These are phyloP conservation scores for Adansonia grandidieri DNA, from an alignment of 441 rosid genomes.

Conservation along the genomic window DNA sequence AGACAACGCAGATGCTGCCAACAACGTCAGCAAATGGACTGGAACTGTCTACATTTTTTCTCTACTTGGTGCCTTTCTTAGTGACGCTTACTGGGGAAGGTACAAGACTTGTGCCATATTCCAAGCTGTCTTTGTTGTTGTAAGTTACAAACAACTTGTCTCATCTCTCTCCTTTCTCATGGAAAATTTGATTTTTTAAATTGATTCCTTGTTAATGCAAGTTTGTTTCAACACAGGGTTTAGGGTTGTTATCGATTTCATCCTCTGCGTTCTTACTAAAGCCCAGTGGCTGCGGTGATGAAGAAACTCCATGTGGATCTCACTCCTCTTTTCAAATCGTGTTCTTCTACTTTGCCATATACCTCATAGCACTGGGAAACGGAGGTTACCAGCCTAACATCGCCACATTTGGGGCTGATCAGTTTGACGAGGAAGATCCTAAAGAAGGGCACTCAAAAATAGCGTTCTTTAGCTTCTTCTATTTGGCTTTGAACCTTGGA, in stretches of 20 bases:
- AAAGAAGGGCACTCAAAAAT: constrained; percentile 68
- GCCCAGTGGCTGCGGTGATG: constrained; percentile 66
- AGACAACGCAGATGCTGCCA: constrained; percentile 75
- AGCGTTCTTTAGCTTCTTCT: constrained; percentile 73
- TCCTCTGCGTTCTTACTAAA: constrained; percentile 48
- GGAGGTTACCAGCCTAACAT: constrained; percentile 74
- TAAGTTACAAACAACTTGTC: constrained; percentile 33
- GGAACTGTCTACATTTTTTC: constrained; percentile 82
- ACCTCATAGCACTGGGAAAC: constrained; percentile 69
- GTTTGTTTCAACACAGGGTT: constrained; percentile 44
- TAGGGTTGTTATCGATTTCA: constrained; percentile 53
- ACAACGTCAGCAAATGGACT: constrained; percentile 79
- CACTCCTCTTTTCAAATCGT: constrained; percentile 47
- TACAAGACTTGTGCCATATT: constrained; percentile 78
- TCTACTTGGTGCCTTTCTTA: constrained; percentile 75
- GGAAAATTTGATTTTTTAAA: neutral
- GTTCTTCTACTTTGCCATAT: constrained; percentile 61
- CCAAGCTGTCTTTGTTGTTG: constrained; percentile 68
- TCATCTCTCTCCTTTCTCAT: neutral
- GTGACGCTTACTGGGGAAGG: constrained; percentile 82
- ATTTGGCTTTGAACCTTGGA: constrained; percentile 68
- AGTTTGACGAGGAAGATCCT: constrained; percentile 71
- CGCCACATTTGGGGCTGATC: constrained; percentile 66
- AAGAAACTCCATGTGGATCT: constrained; percentile 52
- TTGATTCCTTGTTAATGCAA: neutral